Evolutionary conservation across 495 filamentous ascomycete genomes (phyloP), one percentile per base, ranked within the genome.

Genomic region (Neurospora intermedia): DNA sequence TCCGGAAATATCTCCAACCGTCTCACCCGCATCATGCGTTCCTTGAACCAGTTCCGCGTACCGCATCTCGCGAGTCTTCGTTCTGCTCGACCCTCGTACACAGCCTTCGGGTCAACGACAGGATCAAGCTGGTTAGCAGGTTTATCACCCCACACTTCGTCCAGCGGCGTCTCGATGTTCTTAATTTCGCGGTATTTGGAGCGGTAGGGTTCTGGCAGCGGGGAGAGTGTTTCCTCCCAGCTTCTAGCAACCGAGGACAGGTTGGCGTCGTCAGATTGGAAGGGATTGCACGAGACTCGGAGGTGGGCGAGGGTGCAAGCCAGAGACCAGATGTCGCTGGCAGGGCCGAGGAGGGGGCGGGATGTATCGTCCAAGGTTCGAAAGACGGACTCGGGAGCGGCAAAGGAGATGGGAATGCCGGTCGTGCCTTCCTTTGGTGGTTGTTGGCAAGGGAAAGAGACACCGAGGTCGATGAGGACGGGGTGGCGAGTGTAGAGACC

Each of bases 391-490:
- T 80, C 79, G 6, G 78, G 80, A 16, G 79, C 69, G 1, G 75
- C 76, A 16, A 72, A 80, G 0, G 73, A 0, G 9, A 46, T 8
- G 9, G 78, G 77, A 16, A 77, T 75, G 1, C 79, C 75, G 0
- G 74, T 77, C 9, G 23, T 9, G 2, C 54, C 54, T 62, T 45
- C 16, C 0, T 66, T 27, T 0, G 75, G 74, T 0, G 73, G 72
- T 8, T n/a, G 20, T 0, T 66, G 20, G 59, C 15, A 10, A 15
- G 62, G 59, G 40, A 76, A 81, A 0, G 80, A 76, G 27, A 80
- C 73, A 0, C 79, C 79, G 66, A 80, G 78, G 69, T 82, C 80
- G 18, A 77, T 70, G 13, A 82, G 66, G 54, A 75, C 73, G 11
- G 79, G 73, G 0, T 77, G 31, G 16, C 71, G 73, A 0, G 70